Base-by-base conservation (phyloP, 2,329 filamentous ascomycete genomes). In the Knoxdaviesia proteae region DNA sequence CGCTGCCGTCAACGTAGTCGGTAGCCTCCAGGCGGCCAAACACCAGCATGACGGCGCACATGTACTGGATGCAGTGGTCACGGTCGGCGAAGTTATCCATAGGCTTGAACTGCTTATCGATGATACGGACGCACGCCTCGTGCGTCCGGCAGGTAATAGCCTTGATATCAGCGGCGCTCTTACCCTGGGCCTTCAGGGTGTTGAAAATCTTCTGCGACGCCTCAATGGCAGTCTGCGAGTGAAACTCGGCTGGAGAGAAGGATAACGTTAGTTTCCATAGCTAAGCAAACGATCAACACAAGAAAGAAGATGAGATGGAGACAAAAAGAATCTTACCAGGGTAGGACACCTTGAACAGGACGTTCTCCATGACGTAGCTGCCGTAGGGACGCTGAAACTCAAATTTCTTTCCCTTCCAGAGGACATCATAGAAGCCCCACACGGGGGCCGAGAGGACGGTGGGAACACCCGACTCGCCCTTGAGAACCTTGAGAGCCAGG, bases 61-160 rank as follows among this genome's bases (percentile, higher is more conserved):
- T 98, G 75, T 98, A 98, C 68, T 96, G 90, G 52, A 98, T 88
- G 67, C 90, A 98, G 74, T 98, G 90, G 64, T 98, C 90, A 56
- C 90, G 86, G 66, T 98, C 90, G 56, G 90, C 90, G 57, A 96
- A 98, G 77, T 98, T 98, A 70, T 94, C 87, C 84, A 98, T 93
- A 53, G 87, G 79, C 74, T 94, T 96, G 74, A 94, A 92, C 67
- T 98, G 90, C 74, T 98, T 98, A 74, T 98, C 90, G 56, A 98
- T 98, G 65, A 98, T 98, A 55, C 90, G 86, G 58, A 98, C 76
- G 68, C 90, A 96, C 46, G 90, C 90, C 65, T 98, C 90, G 67
- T 98, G 90, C 6, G 90, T 98, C 54, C 90, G 80, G 75, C 88
- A 94, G 52, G 80, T 86, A 55, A 98, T 75, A 47, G 73, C 72